These are phyloP conservation scores for Alternaria longipes DNA, from an alignment of 2,329 filamentous ascomycete species.

Conservation along the genomic window DNA sequence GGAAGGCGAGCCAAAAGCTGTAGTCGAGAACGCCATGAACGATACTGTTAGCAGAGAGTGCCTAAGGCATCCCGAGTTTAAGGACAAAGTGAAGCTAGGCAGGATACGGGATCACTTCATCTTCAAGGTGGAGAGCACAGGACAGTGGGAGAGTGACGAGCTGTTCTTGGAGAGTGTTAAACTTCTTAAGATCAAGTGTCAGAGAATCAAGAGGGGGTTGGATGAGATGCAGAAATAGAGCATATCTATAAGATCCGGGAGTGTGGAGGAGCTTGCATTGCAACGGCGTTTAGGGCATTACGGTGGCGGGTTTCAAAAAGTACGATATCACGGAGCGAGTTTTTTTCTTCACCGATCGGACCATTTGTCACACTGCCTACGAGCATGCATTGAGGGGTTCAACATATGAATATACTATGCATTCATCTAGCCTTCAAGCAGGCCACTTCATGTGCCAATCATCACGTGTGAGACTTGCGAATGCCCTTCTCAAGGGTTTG, in stretches of 20 bases:
- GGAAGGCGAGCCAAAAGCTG: constrained; percentile 84
- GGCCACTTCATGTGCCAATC: background rate
- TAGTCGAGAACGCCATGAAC: constrained; percentile 86
- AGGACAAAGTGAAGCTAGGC: constrained; percentile 93
- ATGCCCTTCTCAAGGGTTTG: background rate
- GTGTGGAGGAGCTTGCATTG: constrained; percentile 27
- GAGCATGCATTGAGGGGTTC: background rate
- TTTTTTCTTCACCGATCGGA: constrained; percentile 4
- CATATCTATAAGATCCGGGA: background rate
- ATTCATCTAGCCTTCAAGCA: background rate
- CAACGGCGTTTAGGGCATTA: constrained; percentile 33
- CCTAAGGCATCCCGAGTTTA: constrained; percentile 89
- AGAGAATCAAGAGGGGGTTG: constrained; percentile 75
- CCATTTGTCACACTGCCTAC: background rate
- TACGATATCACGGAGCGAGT: constrained; percentile 31
- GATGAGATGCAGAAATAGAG: constrained; percentile 52
- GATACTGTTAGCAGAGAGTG: constrained; percentile 96
- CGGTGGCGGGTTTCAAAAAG: constrained; percentile 25
- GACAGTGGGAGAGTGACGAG: constrained; percentile 93
- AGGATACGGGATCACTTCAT: constrained; percentile 95
- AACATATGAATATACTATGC: constrained; percentile 5
- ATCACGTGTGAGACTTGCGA: background rate
- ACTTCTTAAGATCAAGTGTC: constrained; percentile 85
- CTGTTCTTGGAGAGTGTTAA: constrained; percentile 91
- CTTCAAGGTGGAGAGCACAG: constrained; percentile 92